Conservation (phyloP, 495 filamentous ascomycete species). For the Monascus purpureus region DNA sequence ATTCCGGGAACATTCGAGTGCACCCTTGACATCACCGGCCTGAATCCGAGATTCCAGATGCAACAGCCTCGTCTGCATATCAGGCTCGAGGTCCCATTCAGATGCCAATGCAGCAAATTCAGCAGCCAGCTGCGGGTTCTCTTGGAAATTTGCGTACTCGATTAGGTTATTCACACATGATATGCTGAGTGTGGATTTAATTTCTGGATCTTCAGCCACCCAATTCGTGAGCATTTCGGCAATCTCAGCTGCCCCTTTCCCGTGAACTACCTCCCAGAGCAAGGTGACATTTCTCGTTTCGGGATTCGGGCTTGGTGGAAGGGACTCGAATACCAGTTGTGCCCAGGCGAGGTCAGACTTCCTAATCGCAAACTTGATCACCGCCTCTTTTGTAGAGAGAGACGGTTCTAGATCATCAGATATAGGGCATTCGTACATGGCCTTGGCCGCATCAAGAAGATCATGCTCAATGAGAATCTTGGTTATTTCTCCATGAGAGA, state of each 20-base stretch:
- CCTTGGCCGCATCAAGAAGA: conserved; percentile 21
- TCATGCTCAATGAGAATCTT: conserved; percentile 23
- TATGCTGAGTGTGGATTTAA: conserved; percentile 41
- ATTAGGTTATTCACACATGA: conserved; percentile 62
- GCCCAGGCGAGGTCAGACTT: conserved; percentile 51
- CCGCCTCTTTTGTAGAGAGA: conserved; percentile 28
- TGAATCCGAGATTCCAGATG: conserved; percentile 63
- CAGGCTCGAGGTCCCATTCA: conserved; percentile 46
- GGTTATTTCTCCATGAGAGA: conserved; percentile 24
- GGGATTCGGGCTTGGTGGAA: conserved; percentile 38
- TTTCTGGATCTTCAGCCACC: conserved; percentile 22
- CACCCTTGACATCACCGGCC: conserved; percentile 52
- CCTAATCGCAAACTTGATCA: conserved; percentile 43
- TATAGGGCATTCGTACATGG: conserved; percentile 44
- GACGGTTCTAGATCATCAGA: conserved; percentile 23
- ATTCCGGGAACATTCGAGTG: conserved; percentile 46
- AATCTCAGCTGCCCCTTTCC: conserved; percentile 55
- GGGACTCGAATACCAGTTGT: conserved; percentile 41
- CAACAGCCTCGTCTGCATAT: conserved; percentile 53
- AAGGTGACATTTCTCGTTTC: conserved; percentile 53
- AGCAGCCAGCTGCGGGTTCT: conserved; percentile 57
- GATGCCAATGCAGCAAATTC: conserved; percentile 51
- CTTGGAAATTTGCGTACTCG: conserved; percentile 51
- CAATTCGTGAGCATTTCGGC: conserved; percentile 46
- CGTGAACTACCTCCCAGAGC: conserved; percentile 61